These are phyloP conservation scores for Mikania micrantha DNA, from an alignment of 129 eudicot genomes.

Conservation along the genomic window DNA sequence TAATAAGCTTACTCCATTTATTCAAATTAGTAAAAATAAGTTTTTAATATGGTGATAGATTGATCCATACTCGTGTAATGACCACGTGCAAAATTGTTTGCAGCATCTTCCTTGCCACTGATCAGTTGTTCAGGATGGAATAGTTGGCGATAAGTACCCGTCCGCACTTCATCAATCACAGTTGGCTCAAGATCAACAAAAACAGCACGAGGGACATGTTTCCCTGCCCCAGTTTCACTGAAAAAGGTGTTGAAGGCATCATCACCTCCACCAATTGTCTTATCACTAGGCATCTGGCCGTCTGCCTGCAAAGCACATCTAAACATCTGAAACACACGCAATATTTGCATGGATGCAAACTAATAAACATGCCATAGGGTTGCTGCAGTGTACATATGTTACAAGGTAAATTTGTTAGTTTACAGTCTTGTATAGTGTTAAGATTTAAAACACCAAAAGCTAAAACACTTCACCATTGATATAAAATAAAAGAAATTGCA, in stretches of 20 bases:
- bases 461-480: neutral
- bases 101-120: constrained; percentile 75
- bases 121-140: constrained; percentile 67
- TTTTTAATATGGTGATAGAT: too few relatives aligned
- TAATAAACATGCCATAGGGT: neutral
- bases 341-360: neutral
- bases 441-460: neutral
- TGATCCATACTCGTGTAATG: constrained; percentile 52
- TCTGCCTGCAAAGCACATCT: constrained; percentile 43
- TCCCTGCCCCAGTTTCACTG: constrained; percentile 69
- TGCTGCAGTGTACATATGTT: neutral
- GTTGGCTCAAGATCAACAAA: constrained; percentile 76
- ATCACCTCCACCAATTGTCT: constrained; percentile 62
- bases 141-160: constrained; percentile 57
- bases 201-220: constrained; percentile 70
- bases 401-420: neutral
- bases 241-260: constrained; percentile 75
- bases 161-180: constrained; percentile 70
- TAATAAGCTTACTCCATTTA: neutral
- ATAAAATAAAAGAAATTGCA: neutral
- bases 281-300: constrained; percentile 74
- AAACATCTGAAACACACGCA: neutral
- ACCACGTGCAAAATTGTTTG: constrained; percentile 77
- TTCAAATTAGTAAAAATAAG: neutral
- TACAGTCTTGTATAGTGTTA: neutral